phyloP scores from a whole-genome alignment of 441 rosid genomes.

The Erodium chrysanthum region DNA sequence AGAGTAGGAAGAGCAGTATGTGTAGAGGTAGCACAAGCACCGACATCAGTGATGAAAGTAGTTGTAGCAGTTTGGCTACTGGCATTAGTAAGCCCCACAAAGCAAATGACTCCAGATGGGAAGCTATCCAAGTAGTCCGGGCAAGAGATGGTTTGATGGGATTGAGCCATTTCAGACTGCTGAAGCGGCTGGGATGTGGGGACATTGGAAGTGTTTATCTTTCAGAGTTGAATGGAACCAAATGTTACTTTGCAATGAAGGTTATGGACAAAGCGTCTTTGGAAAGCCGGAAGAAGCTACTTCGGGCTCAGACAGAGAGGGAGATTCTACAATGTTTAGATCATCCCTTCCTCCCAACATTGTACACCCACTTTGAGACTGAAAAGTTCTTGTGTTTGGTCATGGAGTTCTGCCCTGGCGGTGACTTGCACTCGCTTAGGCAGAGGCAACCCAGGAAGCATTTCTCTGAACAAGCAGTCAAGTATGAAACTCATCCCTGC shows the following conservation, averaged over 20 bases:
- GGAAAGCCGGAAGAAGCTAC: slow-evolving; percentile 81
- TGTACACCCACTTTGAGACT: slow-evolving; percentile 73
- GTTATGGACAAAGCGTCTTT: slow-evolving; percentile 98
- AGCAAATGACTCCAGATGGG: slow-evolving; percentile 96
- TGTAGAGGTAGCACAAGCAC: slow-evolving; percentile 90
- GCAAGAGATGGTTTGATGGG: slow-evolving; percentile 78
- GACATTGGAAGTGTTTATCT: slow-evolving; percentile 35
- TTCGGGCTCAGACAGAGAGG: slow-evolving; percentile 90
- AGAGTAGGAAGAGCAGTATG: slow-evolving; percentile 75
- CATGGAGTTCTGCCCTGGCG: slow-evolving; percentile 86
- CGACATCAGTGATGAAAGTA: slow-evolving; percentile 91
- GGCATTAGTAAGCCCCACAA: slow-evolving; percentile 88
- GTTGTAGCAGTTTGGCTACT: slow-evolving; percentile 82
- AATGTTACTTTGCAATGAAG: slow-evolving; percentile 86
- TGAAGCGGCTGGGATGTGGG: slow-evolving; percentile 86
- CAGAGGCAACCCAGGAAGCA: slow-evolving; percentile 92
- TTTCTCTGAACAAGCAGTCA: slow-evolving; percentile 89
- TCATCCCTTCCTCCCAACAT: slow-evolving; percentile 90
- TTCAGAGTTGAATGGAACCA: slow-evolving; percentile 9
- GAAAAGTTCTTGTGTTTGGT: slow-evolving; percentile 67
- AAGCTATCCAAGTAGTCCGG: slow-evolving; percentile 76
- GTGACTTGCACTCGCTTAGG: slow-evolving; percentile 84
- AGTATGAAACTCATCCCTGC: slow-evolving; percentile 33
- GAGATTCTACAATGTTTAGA: slow-evolving; percentile 87
- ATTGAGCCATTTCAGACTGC: slow-evolving; percentile 84